phyloP scores from a whole-genome alignment of 768 basidiomycete genomes.

The Lactarius sp. region DNA sequence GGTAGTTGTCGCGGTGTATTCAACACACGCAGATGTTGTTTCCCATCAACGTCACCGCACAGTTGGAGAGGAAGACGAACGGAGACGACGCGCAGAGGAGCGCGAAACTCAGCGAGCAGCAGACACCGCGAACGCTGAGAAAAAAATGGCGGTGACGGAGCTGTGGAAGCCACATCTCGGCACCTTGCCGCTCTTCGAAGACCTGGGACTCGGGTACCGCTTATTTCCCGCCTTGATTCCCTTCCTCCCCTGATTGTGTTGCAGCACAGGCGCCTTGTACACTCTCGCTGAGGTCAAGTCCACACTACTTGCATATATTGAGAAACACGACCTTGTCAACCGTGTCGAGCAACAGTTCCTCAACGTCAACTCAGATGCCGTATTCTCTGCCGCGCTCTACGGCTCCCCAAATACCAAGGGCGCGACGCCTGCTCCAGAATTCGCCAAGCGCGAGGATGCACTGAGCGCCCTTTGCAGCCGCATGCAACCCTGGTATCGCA shows the following conservation, averaged over 20 bases:
- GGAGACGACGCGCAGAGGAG: constrained; percentile 54
- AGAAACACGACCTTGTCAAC: constrained; percentile 58
- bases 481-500: constrained; percentile 78
- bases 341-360: constrained; percentile 61
- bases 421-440: constrained; percentile 35
- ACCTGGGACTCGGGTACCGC: constrained; percentile 56
- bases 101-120: constrained; percentile 50
- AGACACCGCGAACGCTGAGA: constrained; percentile 42
- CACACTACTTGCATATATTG: constrained; percentile 59
- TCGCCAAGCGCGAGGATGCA: constrained; percentile 64
- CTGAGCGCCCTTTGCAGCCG: constrained; percentile 47
- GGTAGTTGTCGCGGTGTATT: constrained; percentile 43
- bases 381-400: constrained; percentile 32
- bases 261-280: constrained; percentile 52
- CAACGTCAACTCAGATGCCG: constrained; percentile 49
- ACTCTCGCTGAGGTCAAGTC: constrained; percentile 51
- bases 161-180: constrained; percentile 69
- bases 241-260: constrained; percentile 2
- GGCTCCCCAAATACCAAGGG: constrained; percentile 30
- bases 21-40: constrained; percentile 51
- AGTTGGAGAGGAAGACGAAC: constrained; percentile 59
- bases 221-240: neutral
- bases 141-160: constrained; percentile 54
- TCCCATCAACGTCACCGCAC: constrained; percentile 52
- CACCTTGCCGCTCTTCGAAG: constrained; percentile 57